These are phyloP conservation scores for Kwoniella heveanensis DNA, from an alignment of 768 basidiomycete genomes.

Conservation along the genomic window DNA sequence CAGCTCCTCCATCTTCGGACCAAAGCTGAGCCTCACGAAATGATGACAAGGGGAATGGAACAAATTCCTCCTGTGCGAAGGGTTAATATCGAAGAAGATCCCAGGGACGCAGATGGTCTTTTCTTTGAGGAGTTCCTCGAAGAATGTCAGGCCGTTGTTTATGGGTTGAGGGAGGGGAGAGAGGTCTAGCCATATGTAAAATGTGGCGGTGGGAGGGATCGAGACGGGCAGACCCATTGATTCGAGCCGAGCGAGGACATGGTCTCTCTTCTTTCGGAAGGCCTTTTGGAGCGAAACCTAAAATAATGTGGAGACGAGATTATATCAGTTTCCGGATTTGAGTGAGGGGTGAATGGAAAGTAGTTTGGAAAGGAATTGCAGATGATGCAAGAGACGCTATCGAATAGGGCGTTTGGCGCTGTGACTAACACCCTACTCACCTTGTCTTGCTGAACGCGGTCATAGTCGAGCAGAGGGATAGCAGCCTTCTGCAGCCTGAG, in stretches of 20 bases:
- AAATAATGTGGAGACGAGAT: too few relatives aligned
- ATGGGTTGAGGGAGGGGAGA: slow-evolving; percentile 75
- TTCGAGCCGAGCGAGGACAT: slow-evolving; percentile 78
- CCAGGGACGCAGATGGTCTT: slow-evolving; percentile 83
- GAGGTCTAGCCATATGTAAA: slow-evolving; percentile 93
- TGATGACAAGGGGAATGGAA: slow-evolving; percentile 65
- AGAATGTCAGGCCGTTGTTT: slow-evolving; percentile 90
- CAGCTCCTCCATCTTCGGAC: slow-evolving; percentile 75
- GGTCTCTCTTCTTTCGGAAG: slow-evolving; percentile 88
- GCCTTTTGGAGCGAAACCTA: slow-evolving; percentile 81
- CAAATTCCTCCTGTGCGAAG: slow-evolving; percentile 68
- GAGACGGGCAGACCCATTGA: slow-evolving; percentile 75
- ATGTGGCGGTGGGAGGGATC: slow-evolving; percentile 66
- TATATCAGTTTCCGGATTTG: background rate
- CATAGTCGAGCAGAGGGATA: slow-evolving; percentile 75
- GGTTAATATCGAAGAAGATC: slow-evolving; percentile 67
- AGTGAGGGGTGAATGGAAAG: background rate
- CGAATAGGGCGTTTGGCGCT: too few relatives aligned
- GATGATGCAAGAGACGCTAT: too few relatives aligned
- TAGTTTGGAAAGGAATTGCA: too few relatives aligned
- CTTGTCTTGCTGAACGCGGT: slow-evolving; percentile 70
- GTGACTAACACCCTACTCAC: slow-evolving; percentile 50
- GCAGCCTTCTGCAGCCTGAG: slow-evolving; percentile 78
- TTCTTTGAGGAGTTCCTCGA: slow-evolving; percentile 81
- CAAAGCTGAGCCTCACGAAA: slow-evolving; percentile 84